Conservation (phyloP, 164 flowering plant genomes). For the Umbilicus rupestris region DNA sequence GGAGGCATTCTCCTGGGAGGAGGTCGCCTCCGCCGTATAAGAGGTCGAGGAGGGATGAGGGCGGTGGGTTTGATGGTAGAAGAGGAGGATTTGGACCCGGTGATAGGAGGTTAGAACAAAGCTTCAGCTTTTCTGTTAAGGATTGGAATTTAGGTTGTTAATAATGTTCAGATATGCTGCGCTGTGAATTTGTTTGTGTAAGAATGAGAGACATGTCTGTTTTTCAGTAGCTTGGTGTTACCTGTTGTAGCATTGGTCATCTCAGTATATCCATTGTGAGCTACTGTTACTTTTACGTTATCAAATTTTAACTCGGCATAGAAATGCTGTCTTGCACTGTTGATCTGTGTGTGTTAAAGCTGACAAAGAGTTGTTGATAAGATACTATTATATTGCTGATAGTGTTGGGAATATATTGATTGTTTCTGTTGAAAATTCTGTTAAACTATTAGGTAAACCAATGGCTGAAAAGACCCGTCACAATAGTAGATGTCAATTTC, state of each 20-base stretch:
- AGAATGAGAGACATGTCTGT: no score
- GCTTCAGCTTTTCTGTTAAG: not conserved
- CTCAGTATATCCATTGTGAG: no score
- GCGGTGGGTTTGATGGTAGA: slow-evolving; percentile 1
- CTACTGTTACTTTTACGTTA: no score
- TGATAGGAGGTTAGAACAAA: not conserved
- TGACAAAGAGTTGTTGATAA: not conserved
- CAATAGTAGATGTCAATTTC: not conserved
- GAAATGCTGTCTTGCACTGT: not conserved
- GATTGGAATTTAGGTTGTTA: not conserved
- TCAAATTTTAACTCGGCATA: not conserved
- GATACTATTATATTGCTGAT: not conserved
- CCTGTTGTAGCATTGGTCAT: no score
- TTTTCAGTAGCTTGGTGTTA: no score
- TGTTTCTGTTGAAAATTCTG: not conserved
- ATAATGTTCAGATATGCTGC: not conserved
- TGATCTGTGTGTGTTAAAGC: not conserved
- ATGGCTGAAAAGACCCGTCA: not conserved
- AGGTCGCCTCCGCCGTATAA: not conserved
- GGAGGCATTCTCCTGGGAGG: slow-evolving; percentile 2
- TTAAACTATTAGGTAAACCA: not conserved
- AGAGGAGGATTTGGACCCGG: slow-evolving; percentile 2
- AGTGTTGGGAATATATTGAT: not conserved
- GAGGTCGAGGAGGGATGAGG: slow-evolving; percentile 6
- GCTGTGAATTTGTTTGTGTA: not conserved